Conservation (phyloP, 345 rosid genomes). For the Aquilaria malaccensis region DNA sequence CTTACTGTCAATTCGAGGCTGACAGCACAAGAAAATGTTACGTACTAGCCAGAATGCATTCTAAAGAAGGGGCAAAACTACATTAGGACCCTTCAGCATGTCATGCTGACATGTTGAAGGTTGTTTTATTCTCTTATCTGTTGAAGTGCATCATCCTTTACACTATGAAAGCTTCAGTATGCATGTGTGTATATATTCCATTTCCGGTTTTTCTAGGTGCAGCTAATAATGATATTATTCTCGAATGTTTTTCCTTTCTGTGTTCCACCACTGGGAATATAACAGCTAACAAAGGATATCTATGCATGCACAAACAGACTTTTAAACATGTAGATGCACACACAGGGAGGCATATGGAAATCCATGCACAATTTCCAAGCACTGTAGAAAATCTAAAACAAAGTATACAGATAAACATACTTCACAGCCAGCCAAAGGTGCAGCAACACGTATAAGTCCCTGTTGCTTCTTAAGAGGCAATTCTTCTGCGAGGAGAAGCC, state of each 20-base stretch:
- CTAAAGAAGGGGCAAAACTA: too few relatives aligned
- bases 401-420: constrained; percentile 32
- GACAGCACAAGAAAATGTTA: constrained; percentile 12
- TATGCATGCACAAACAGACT: not conserved
- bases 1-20: constrained; percentile 85
- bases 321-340: not conserved
- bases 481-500: constrained; percentile 87
- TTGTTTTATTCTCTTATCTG: too few relatives aligned
- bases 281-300: not conserved
- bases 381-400: constrained; percentile 6
- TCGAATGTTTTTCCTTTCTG: too few relatives aligned
- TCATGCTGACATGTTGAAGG: too few relatives aligned
- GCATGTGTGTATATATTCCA: too few relatives aligned
- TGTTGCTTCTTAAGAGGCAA: constrained; percentile 46
- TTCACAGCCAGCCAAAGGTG: constrained; percentile 81
- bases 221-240: too few relatives aligned
- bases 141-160: too few relatives aligned
- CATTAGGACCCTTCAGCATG: too few relatives aligned
- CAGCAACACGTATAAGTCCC: constrained; percentile 70
- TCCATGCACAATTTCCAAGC: not conserved
- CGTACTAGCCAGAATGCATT: not conserved
- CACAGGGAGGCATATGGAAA: not conserved
- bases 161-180: too few relatives aligned
- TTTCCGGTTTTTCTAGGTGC: too few relatives aligned
- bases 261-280: too few relatives aligned